Base-by-base conservation (phyloP, 78 protist genomes). In the Cyanophora paradoxa region DNA sequence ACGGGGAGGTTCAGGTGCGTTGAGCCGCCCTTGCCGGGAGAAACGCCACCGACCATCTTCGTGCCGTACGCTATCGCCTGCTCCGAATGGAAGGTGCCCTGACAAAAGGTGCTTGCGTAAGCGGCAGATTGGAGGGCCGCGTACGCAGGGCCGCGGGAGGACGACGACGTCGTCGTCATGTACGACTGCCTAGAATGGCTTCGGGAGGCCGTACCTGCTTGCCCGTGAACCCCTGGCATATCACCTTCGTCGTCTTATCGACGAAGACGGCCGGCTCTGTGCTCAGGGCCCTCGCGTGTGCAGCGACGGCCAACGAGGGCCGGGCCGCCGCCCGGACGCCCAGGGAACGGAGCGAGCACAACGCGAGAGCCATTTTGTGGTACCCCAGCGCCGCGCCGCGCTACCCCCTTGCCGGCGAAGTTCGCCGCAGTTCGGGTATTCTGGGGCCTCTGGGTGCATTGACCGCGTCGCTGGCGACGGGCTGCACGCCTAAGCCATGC, bases 211-310 rank as follows among this genome's bases (percentile, higher is more conserved):
- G 19, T 26, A 88, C 93, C 82, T 91, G 94, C 73, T 87, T 89
- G 71, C 99, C 99, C 4, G 99, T 96, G 77, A 96, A 81, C 26
- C 99, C 99, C 84, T 94, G 98, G 82, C 97, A 94, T 74, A 97
- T 90, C 17, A 97, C 98, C 83, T 91, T 95, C 26, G 99, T 97
- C 79, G 92, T 56, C 80, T 84, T 88, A 82, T 82, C 77, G 52
- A 97, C 79, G 46, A 46, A 33, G 4, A 64, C 63, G 3, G 54
- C 31, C 22, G 77, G 78, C 44, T 19, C 14, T 4, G 48, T 17
- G 72, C 57, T 41, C 20, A n/a, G n/a, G n/a, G n/a, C n/a, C n/a
- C n/a, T n/a, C n/a, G n/a, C n/a, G n/a, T n/a, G n/a, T n/a, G n/a
- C n/a, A n/a, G n/a, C n/a, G n/a, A n/a, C n/a, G n/a, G n/a, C n/a